Percentiles rank a stretch among this genome's conserved stretches.
These are phyloP conservation scores for Trichoderma asperelloides DNA, from an alignment of 495 filamentous ascomycete species.

Conservation along the genomic window DNA sequence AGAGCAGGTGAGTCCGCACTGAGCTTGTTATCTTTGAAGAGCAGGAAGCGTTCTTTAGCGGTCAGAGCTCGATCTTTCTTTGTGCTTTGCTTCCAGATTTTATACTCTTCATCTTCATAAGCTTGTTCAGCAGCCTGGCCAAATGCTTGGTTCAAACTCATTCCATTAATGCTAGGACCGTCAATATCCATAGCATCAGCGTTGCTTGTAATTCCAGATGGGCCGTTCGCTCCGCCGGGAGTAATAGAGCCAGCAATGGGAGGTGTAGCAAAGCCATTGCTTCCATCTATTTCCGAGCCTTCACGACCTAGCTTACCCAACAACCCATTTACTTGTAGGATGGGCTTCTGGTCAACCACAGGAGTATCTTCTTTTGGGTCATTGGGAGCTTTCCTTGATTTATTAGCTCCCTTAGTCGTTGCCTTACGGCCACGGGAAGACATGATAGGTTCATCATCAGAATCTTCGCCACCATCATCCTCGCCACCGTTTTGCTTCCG, in stretches of 20 bases:
- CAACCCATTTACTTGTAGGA: constrained; percentile 43
- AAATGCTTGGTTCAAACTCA: constrained; percentile 44
- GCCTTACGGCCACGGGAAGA: constrained; percentile 89
- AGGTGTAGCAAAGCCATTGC: constrained; percentile 78
- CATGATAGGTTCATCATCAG: constrained; percentile 98
- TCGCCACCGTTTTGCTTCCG: constrained; percentile 67
- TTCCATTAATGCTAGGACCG: constrained; percentile 53
- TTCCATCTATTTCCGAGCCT: constrained; percentile 51
- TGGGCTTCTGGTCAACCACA: constrained; percentile 52
- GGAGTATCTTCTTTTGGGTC: constrained; percentile 76
- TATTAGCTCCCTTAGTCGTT: constrained; percentile 64
- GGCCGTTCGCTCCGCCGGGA: constrained; percentile 63
- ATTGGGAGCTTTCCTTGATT: constrained; percentile 67
- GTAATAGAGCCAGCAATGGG: constrained; percentile 69
- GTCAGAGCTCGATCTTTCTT: constrained; percentile 91
- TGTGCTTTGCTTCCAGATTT: constrained; percentile 97
- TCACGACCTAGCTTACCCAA: constrained; percentile 39
- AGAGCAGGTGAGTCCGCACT: constrained; percentile 83
- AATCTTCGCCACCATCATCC: constrained; percentile 78
- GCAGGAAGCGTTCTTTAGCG: constrained; percentile 66
- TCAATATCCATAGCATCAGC: constrained; percentile 78
- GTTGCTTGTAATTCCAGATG: constrained; percentile 55
- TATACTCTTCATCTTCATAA: constrained; percentile 78
- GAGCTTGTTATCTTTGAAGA: constrained; percentile 76
- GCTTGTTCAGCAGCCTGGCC: constrained; percentile 44